These are phyloP conservation scores for Diutina scorzettiae DNA, from an alignment of 1,139 yeast species.

Conservation along the genomic window DNA sequence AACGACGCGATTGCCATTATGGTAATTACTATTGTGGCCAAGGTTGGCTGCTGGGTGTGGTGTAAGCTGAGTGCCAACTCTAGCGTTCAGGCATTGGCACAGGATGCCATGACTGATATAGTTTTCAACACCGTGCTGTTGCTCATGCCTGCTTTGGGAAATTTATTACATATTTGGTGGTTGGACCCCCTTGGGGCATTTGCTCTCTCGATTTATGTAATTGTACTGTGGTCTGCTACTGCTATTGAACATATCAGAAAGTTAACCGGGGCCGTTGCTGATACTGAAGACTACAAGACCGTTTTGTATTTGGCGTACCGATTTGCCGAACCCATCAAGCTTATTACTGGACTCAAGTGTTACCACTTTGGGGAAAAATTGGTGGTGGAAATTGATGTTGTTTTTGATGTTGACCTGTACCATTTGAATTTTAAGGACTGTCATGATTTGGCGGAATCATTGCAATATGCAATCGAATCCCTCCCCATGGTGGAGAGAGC, in stretches of 20 bases:
- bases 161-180: slow-evolving; percentile 48
- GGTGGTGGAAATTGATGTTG: slow-evolving; percentile 67
- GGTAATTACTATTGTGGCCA: slow-evolving; percentile 49
- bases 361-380: slow-evolving; percentile 73
- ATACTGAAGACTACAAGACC: slow-evolving; percentile 50
- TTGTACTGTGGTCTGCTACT: slow-evolving; percentile 49
- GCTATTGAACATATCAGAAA: slow-evolving; percentile 66
- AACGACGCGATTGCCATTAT: slow-evolving; percentile 47
- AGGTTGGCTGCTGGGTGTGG: slow-evolving; percentile 52
- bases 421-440: slow-evolving; percentile 47
- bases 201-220: slow-evolving; percentile 47
- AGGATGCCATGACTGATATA: slow-evolving; percentile 71
- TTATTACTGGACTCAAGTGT: slow-evolving; percentile 56
- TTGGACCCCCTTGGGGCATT: slow-evolving; percentile 67
- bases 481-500: slow-evolving; percentile 71
- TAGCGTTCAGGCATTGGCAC: slow-evolving; percentile 69
- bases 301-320: slow-evolving; percentile 55
- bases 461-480: slow-evolving; percentile 71
- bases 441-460: slow-evolving; percentile 73
- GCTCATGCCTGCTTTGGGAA: slow-evolving; percentile 56
- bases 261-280: slow-evolving; percentile 64
- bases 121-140: slow-evolving; percentile 55
- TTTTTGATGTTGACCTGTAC: slow-evolving; percentile 36
- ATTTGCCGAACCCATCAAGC: slow-evolving; percentile 56
- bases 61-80: slow-evolving; percentile 53